phyloP scores from a whole-genome alignment of 202 grass and related monocot species.

The Hordeum pubiflorum region DNA sequence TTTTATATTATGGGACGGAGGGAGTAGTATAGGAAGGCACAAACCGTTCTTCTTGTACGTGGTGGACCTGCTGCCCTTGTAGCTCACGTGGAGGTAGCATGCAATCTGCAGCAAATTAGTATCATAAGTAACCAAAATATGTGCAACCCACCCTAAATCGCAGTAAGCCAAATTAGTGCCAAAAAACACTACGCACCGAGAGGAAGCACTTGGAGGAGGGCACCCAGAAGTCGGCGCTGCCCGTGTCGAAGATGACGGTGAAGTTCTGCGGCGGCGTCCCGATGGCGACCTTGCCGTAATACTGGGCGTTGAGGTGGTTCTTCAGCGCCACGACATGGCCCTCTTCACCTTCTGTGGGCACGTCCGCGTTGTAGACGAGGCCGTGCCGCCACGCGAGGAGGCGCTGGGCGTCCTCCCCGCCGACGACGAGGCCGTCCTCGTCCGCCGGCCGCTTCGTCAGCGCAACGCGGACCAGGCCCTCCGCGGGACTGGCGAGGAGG shows the following conservation, averaged over 20 bases:
- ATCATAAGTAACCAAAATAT: background rate
- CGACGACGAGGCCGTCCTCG: background rate
- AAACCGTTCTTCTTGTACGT: slow-evolving; percentile 60
- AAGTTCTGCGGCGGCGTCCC: slow-evolving; percentile 79
- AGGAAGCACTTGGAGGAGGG: slow-evolving; percentile 14
- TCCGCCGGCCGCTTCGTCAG: slow-evolving; percentile 33
- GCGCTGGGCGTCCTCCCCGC: background rate
- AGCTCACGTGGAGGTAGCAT: slow-evolving; percentile 56
- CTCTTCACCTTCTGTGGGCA: background rate
- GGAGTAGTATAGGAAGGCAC: too few species aligned
- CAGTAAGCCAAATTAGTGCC: background rate
- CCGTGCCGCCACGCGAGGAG: background rate
- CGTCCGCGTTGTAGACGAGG: background rate
- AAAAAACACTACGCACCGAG: background rate
- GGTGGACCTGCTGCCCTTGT: slow-evolving; percentile 32
- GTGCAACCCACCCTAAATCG: background rate
- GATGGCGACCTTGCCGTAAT: slow-evolving; percentile 78
- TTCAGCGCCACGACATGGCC: slow-evolving; percentile 53
- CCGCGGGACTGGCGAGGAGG: slow-evolving; percentile 25
- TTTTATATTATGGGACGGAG: too few species aligned
- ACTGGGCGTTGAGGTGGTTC: slow-evolving; percentile 88
- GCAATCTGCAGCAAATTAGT: slow-evolving; percentile 38
- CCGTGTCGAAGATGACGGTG: slow-evolving; percentile 41
- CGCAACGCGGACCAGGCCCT: slow-evolving; percentile 30
- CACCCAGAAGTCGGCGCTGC: slow-evolving; percentile 7